A percentile compares a stretch with the other conserved stretches of the same genome.
phyloP scores from a whole-genome alignment of 1,139 yeast species.

The Zygosaccharomyces sapae region DNA sequence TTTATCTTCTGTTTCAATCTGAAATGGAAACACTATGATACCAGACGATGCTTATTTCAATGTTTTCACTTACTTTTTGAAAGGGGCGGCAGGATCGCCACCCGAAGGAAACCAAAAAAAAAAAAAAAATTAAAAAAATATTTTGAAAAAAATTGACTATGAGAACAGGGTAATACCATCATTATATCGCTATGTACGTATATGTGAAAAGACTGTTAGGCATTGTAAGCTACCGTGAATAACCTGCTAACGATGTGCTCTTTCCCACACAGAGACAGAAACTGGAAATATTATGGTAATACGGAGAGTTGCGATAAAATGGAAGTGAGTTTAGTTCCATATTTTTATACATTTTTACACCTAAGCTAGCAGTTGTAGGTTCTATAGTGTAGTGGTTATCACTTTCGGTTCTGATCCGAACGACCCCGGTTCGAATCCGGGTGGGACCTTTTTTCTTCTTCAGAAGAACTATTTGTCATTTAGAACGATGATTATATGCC shows the following conservation, averaged over 20 bases:
- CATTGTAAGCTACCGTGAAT: too few species aligned
- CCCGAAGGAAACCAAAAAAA: slow-evolving; percentile 1
- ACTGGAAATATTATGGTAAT: too few species aligned
- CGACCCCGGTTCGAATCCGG: slow-evolving; percentile 90
- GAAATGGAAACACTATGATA: slow-evolving; percentile 4
- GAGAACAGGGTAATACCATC: not conserved
- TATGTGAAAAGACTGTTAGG: not conserved
- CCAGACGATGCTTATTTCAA: not conserved
- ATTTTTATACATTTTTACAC: too few species aligned
- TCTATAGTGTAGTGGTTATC: slow-evolving; percentile 54
- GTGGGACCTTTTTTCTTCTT: slow-evolving; percentile 57
- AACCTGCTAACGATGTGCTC: too few species aligned
- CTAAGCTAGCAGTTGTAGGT: slow-evolving; percentile 28
- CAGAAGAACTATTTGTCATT: not conserved
- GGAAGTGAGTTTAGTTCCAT: too few species aligned
- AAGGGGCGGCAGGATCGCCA: slow-evolving; percentile 12
- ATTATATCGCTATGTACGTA: not conserved
- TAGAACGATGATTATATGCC: not conserved
- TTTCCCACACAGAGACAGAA: too few species aligned
- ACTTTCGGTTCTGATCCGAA: slow-evolving; percentile 59
- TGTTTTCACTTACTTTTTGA: slow-evolving; percentile 4
- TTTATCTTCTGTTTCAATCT: not conserved
- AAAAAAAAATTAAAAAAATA: not conserved
- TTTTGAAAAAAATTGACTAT: not conserved
- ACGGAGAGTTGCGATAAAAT: too few species aligned